Percentiles rank a stretch among this genome's conserved stretches.
Evolutionary conservation across 2,329 filamentous ascomycete species (phyloP).

Genomic region (Aureobasidium sp.): DNA sequence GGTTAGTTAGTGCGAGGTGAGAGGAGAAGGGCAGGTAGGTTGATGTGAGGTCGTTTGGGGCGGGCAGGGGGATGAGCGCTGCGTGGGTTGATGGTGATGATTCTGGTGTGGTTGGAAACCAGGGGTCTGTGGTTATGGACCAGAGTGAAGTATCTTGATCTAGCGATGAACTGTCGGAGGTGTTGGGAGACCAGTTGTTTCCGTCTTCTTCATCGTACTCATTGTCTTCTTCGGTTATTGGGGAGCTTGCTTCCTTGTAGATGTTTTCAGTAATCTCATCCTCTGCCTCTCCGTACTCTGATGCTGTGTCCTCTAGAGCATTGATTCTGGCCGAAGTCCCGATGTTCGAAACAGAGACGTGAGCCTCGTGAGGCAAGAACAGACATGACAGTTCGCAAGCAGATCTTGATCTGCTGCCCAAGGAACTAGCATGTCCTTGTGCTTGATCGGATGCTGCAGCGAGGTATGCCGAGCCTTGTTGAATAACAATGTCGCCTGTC

Average conservation of each 20-base stretch:
- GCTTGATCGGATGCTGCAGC: not conserved
- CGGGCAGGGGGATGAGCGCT: not conserved
- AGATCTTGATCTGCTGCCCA: not conserved
- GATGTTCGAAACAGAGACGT: not conserved
- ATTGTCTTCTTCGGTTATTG: not conserved
- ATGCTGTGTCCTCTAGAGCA: too few species aligned
- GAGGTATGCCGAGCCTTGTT: too few species aligned
- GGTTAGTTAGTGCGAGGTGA: not conserved
- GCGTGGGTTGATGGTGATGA: not conserved
- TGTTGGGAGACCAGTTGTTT: not conserved
- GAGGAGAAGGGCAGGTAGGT: not conserved
- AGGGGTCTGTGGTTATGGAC: not conserved
- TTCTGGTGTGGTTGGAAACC: not conserved
- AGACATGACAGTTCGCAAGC: not conserved
- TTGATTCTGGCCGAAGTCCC: not conserved
- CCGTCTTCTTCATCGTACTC: not conserved
- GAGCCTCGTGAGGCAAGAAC: not conserved
- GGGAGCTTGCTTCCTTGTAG: too few species aligned
- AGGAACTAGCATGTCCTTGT: not conserved
- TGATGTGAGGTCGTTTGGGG: not conserved
- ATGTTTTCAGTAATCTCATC: not conserved
- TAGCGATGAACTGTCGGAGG: not conserved
- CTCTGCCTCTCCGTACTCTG: not conserved
- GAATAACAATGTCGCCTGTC: not conserved
- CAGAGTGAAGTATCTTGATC: not conserved